Base-by-base conservation (phyloP, 805 yeast genomes). In the Lachancea meyersii region DNA sequence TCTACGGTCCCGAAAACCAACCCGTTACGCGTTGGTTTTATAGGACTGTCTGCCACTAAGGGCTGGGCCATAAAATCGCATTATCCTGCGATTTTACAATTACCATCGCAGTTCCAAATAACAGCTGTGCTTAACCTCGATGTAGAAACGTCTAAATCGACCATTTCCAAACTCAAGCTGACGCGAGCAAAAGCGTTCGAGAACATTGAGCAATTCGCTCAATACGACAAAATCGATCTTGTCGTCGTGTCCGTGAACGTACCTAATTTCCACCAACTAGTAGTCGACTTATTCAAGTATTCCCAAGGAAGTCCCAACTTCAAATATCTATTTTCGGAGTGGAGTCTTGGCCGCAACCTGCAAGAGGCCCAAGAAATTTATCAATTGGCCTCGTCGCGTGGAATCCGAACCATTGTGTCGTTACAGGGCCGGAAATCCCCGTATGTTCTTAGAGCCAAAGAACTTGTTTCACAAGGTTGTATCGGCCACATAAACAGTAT, bases 21-120 rank as follows among this genome's bases (percentile, higher is more conserved):
- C 13, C 61, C 63, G 2, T 46, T 48, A 8, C 41, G 56, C 26
- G 57, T 59, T 10, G 64, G 64, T 8, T 54, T 59, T 26, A 47
- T 59, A 10, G 64, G 64, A 3, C 35, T 59, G 19, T 44, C 52
- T 3, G 42, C 47, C 13, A 33, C 37, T 23, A 57, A 54, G 44
- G 62, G 62, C 11, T 59, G 64, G 62, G 62, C 62, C 8, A 44
- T 54, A 8, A 59, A 59, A 47, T 53, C 64, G 1, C 64, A 59
- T 33, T 56, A 54, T 41, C 58, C 58, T 0, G 59, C 61, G 5
- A 54, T 58, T 4, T 31, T 50, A 23, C 63, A 58, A 44, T 39
- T 60, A 22, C 52, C 61, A 13, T 57, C 63, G 4, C 61, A 60
- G 44, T 60, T 51, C 44, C 49, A 52, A 33, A 52, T 58, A 4